Conservation (phyloP, 768 basidiomycete species). For the Tricholomella constricta region DNA sequence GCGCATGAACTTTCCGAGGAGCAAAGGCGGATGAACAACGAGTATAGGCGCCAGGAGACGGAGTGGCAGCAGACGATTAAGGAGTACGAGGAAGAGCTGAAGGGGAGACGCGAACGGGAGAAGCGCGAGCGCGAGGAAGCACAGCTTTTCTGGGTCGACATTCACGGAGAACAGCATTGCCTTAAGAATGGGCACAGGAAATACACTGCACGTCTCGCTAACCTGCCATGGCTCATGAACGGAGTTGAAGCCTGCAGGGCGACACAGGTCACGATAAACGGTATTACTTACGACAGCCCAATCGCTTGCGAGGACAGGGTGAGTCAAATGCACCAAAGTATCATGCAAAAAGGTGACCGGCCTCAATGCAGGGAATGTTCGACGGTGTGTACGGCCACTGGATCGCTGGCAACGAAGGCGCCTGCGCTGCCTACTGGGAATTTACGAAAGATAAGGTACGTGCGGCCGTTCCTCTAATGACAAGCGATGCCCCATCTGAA, state of each 20-base stretch:
- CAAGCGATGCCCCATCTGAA: too few species aligned
- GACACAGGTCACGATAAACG: conserved; percentile 17
- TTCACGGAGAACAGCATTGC: conserved; percentile 14
- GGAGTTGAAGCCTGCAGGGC: conserved; percentile 20
- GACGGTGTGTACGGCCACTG: conserved; percentile 8
- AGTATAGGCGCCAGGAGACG: background rate
- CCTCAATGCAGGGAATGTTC: background rate
- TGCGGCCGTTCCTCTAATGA: background rate
- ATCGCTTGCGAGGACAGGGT: conserved; percentile 17
- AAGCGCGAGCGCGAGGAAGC: conserved; percentile 9
- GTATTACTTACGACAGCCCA: conserved; percentile 14
- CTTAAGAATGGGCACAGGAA: conserved; percentile 1
- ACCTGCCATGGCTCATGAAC: conserved; percentile 14
- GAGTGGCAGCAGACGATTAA: background rate
- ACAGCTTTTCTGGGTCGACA: conserved; percentile 18
- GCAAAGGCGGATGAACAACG: too few species aligned
- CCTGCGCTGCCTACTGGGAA: conserved; percentile 14
- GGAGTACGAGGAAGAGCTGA: background rate
- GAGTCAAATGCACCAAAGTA: too few species aligned
- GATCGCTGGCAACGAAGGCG: conserved; percentile 9
- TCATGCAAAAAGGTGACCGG: too few species aligned
- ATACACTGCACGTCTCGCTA: conserved; percentile 17
- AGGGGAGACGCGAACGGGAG: conserved; percentile 7
- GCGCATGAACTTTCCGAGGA: background rate
- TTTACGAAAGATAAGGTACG: conserved; percentile 8